Evolutionary conservation across 768 basidiomycete genomes (phyloP), one percentile per base, ranked within the genome.

Genomic region (Calvatia gigantea): DNA sequence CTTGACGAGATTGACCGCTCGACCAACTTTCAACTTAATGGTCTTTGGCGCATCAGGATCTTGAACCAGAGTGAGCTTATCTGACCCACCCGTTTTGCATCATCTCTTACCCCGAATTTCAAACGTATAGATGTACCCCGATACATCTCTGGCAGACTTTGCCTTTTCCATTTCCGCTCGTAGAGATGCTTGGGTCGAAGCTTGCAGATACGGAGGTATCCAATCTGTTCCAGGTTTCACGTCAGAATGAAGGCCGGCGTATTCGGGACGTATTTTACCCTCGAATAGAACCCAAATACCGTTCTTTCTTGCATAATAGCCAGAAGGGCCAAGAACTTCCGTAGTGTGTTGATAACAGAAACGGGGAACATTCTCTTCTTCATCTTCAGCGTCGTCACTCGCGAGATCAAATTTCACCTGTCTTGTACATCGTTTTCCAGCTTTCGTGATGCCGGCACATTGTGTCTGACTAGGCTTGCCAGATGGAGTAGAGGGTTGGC

Each of bases 91-190:
- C 3, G 2, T 1, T 14, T 41, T 5, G 28, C 6, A 23, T 17
- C 46, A 38, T 27, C 45, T 61, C 67, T 42, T 65, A 88, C 88
- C 86, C 66, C 83, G 77, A 54, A 93, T 87, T 67, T 92, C 87
- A 65, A 86, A 93, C 0, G 83, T 81, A 60, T 94, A 94, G 47
- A 94, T 92, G 62, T 88, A 91, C 0, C 91, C 91, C 4, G 79
- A 73, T 17, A 75, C 78, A 60, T 93, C 90, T 7, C 80, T 76
- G 2, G 62, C 55, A 3, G 87, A 81, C 3, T 73, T 73, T 9
- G 76, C 64, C 57, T 74, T 78, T 61, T 77, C 76, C 75, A 78
- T 77, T 60, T 78, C 76, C 17, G 72, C 68, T 39, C 74, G 68
- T 41, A 78, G 66, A 1, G 83, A 77, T 28, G 79, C 73, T 61